Evolutionary conservation across 1,284 basidiomycete species (phyloP).

Genomic region (Fomitopsis pinicola): DNA sequence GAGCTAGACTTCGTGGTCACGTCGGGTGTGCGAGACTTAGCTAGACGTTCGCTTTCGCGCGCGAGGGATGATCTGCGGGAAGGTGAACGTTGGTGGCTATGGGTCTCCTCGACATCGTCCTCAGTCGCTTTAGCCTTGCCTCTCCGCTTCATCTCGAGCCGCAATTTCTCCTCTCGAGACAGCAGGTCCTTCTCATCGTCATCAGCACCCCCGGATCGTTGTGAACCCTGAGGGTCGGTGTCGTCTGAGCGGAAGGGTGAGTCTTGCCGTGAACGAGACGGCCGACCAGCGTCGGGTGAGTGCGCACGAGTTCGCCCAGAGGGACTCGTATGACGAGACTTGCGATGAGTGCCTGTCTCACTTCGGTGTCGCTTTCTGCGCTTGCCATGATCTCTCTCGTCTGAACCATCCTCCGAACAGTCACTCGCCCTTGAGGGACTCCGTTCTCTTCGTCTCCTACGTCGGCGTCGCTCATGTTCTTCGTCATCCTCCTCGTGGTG

Average conservation of each 20-base stretch:
- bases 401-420: conserved; percentile 11
- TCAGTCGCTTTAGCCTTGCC: conserved; percentile 20
- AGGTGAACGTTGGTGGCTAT: not conserved
- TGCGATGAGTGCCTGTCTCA: not conserved
- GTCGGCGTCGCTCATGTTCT: conserved; percentile 7
- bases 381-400: conserved; percentile 18
- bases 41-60: conserved; percentile 4
- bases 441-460: conserved; percentile 18
- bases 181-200: conserved; percentile 7
- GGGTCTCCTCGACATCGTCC: not conserved
- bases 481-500: conserved; percentile 8
- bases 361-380: conserved; percentile 16
- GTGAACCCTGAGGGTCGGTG: not conserved
- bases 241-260: conserved; percentile 5
- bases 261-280: conserved; percentile 10
- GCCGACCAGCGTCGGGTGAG: not conserved
- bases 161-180: conserved; percentile 20
- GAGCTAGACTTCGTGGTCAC: conserved; percentile 11
- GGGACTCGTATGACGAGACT: not conserved
- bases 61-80: conserved; percentile 7
- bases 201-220: not conserved
- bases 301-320: conserved; percentile 1
- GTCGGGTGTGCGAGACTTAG: conserved; percentile 10
- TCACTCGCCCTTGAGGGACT: conserved; percentile 15
- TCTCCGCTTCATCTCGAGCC: conserved; percentile 30